Percentiles rank a stretch among this genome's conserved stretches.
These are phyloP conservation scores for Aspergillus texensis DNA, from an alignment of 2,329 filamentous ascomycete genomes.

Conservation along the genomic window DNA sequence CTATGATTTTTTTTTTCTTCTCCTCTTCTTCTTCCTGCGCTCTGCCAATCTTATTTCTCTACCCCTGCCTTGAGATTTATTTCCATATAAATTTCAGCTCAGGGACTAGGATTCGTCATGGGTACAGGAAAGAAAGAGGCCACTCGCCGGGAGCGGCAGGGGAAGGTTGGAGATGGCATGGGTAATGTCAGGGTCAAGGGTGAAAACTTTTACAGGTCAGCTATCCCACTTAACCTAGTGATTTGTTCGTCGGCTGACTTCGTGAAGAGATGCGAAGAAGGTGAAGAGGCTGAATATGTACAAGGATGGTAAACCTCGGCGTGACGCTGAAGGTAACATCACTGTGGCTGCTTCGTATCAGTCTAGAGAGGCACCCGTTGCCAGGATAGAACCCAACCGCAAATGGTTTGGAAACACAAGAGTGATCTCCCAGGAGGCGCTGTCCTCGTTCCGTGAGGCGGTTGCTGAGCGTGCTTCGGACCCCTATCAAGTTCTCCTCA, in stretches of 20 bases:
- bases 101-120: constrained; percentile 57
- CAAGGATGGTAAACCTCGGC: constrained; percentile 80
- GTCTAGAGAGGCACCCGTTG: constrained; percentile 76
- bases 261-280: constrained; percentile 71
- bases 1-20: constrained; percentile 25
- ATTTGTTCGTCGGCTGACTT: constrained; percentile 15
- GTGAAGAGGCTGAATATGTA: constrained; percentile 87
- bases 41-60: constrained; percentile 33
- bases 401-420: constrained; percentile 98
- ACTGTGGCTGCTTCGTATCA: constrained; percentile 83
- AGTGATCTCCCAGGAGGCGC: constrained; percentile 84
- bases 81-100: constrained; percentile 27
- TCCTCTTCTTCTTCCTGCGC: constrained; percentile 34
- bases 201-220: constrained; percentile 94
- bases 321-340: constrained; percentile 82
- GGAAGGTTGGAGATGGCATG: constrained; percentile 83
- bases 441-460: constrained; percentile 84
- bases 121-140: constrained; percentile 92
- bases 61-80: constrained; percentile 32
- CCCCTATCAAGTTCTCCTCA: constrained; percentile 91
- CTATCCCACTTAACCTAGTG: background rate
- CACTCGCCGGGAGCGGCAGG: constrained; percentile 78
- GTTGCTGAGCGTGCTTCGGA: constrained; percentile 89
- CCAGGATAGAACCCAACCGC: constrained; percentile 90
- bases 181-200: constrained; percentile 90